Evolutionary conservation across 1,284 basidiomycete genomes (phyloP), one percentile per base, ranked within the genome.

Genomic region (Irpex sp.): DNA sequence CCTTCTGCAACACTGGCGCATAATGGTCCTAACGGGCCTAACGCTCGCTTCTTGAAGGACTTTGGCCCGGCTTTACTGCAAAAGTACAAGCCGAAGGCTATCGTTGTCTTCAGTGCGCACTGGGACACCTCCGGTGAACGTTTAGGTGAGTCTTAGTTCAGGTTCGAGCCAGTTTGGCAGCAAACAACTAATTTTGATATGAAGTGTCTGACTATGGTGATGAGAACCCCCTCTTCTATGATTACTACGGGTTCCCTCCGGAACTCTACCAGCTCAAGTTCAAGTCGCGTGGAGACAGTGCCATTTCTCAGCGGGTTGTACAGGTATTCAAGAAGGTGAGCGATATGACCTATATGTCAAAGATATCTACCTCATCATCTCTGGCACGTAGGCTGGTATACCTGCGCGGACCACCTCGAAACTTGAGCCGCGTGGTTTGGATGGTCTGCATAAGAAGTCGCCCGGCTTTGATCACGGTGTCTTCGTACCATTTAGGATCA

Each of bases 61-160:
- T 90, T 92, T 73, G 90, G 90, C 1, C 85, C 86, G 1, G 78
- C 78, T 0, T 71, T 93, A 33, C 69, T 91, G 57, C 71, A 83
- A 60, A 92, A 92, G 72, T 92, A 92, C 73, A 79, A 84, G 49
- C 89, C 90, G 1, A 87, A 85, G 70, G 90, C 83, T 9, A 88
- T 92, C 62, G 83, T 92, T 1, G 88, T 92, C 0, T 91, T 92
- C 76, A 90, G 88, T 67, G 90, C 90, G 15, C 90, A 92, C 68
- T 92, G 89, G 89, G 90, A 93, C 69, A 86, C 88, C 0, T 53
- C 61, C 5, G 79, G 77, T 5, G 83, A 86, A 71, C 80, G 81
- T 50, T 75, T 85, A 55, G 86, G 87, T 85, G 69, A 55, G 76
- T 66, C 26, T 26, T 26, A 26, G 6, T 53, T 61, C 50, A 67